phyloP scores from a whole-genome alignment of 495 filamentous ascomycete genomes.

The Podospora bellae-mahoneyi region DNA sequence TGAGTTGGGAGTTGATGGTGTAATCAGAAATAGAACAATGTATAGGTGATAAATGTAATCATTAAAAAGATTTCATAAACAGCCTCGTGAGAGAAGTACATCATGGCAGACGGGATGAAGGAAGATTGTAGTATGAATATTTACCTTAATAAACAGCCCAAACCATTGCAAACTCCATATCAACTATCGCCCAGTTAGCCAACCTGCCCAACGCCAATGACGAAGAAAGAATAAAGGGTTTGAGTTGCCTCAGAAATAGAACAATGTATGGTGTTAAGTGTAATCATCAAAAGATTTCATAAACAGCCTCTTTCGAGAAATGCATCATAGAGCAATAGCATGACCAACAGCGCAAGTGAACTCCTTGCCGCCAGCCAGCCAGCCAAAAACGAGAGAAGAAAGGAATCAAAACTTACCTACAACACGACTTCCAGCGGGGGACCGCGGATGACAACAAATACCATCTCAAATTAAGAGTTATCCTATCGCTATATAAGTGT shows the following conservation, averaged over 20 bases:
- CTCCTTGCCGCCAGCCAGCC: neutral
- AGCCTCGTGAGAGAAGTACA: conserved; percentile 24
- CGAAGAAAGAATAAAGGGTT: neutral
- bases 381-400: neutral
- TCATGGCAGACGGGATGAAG: conserved; percentile 5
- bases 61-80: conserved; percentile 24
- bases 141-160: neutral
- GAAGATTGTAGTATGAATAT: neutral
- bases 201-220: neutral
- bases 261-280: conserved; percentile 6
- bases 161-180: neutral
- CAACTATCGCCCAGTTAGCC: neutral
- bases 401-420: neutral
- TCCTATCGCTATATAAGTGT: neutral
- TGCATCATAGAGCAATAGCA: neutral
- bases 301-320: conserved; percentile 12
- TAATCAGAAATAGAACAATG: conserved; percentile 5
- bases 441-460: neutral
- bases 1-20: neutral
- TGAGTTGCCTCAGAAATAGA: conserved; percentile 8
- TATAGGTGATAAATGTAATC: conserved; percentile 20
- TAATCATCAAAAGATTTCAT: conserved; percentile 7
- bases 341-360: neutral
- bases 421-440: neutral
- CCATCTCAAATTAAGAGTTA: neutral